Base-by-base conservation (phyloP, 1,139 yeast species). In the Martiniozyma asiatica region DNA sequence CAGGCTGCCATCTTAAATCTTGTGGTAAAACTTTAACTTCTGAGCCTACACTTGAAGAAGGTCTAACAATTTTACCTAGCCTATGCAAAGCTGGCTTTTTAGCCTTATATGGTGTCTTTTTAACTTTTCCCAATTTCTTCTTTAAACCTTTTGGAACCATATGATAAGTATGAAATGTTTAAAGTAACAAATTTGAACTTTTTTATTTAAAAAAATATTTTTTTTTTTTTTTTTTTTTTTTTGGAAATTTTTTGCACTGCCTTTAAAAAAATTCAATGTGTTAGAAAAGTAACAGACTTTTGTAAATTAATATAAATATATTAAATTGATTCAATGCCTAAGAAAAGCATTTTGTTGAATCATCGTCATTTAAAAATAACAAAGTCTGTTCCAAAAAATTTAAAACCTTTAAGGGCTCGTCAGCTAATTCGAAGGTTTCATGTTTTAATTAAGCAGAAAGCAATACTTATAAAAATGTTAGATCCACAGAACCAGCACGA, bases 1-100 rank as follows among this genome's bases (percentile, higher is more conserved):
- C 94, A 5, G 74, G 55, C 43, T 78, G 79, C 98, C 98, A 89
- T 14, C 60, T 57, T 40, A 79, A 57, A 19, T 62, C 63, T 40
- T 66, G 66, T 2, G 69, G 66, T 27, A 59, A 56, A 12, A 76
- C 70, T 22, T 35, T 30, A 8, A 29, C 29, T 4, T 20, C 22
- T 6, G 14, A 13, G 10, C 23, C 23, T 7, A 14, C 17, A 17
- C 17, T 22, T 21, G 25, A 25, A 16, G 24, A 21, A 2, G 32
- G 20, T 12, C 25, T 30, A 8, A 30, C 17, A 16, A 25, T 10
- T 22, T 30, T 30, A 4, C 32, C 32, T 3, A 25, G n/a, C n/a
- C n/a, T n/a, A n/a, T n/a, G n/a, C n/a, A n/a, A n/a, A n/a, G n/a
- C n/a, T 17, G 8, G 9, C 11, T 19, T 19, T 19, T 19, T 19